Percentiles rank a stretch among this genome's conserved stretches.
These are phyloP conservation scores for Fusarium sp. DNA, from an alignment of 2,329 filamentous ascomycete genomes.

Conservation along the genomic window DNA sequence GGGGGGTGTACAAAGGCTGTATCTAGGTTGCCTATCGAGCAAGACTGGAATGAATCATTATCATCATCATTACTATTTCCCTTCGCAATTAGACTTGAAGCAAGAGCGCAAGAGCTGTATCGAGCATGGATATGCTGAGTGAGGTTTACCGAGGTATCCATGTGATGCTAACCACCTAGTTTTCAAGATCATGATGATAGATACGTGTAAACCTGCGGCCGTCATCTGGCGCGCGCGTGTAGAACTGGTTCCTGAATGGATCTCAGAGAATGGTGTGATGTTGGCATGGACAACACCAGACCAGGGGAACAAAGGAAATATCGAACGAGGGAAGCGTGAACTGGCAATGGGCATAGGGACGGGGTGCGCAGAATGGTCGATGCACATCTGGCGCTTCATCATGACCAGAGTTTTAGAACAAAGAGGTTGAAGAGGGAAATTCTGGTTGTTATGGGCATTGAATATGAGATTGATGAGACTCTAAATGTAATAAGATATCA, in stretches of 20 bases:
- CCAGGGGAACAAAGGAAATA: neutral
- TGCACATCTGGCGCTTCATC: neutral
- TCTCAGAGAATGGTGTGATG: neutral
- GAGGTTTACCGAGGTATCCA: neutral
- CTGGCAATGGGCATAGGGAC: neutral
- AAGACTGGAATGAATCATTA: constrained; percentile 12
- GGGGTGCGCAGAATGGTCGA: neutral
- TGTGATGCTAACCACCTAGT: neutral
- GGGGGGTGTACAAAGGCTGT: constrained; percentile 8
- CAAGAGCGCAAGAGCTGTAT: neutral
- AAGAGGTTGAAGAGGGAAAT: neutral
- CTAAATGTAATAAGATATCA: neutral
- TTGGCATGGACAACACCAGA: neutral
- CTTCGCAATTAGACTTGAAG: neutral
- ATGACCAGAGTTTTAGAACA: neutral
- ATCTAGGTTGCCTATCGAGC: constrained; percentile 13
- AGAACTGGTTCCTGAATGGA: neutral
- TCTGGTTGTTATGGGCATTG: neutral
- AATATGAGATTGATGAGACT: neutral
- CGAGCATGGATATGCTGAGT: neutral
- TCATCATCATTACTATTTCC: neutral
- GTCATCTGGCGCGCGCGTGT: neutral
- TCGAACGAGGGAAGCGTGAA: constrained; percentile 1
- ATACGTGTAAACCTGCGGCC: neutral
- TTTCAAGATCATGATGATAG: neutral